phyloP scores from a whole-genome alignment of 192 early-diverging fungal species.

The Paraglomus brasilianum region DNA sequence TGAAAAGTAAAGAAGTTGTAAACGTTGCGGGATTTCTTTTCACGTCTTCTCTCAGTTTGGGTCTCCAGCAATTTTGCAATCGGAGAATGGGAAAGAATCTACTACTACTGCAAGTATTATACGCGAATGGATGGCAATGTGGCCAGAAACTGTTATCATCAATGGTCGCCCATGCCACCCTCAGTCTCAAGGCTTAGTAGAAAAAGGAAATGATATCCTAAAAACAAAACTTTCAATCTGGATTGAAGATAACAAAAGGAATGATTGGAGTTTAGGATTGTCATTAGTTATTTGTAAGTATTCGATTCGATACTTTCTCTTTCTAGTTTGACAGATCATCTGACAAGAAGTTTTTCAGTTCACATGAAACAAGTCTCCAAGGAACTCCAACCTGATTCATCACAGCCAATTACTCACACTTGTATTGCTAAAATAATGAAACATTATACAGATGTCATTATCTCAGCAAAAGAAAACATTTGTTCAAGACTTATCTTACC shows the following conservation, averaged over 20 bases:
- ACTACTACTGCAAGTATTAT: not conserved
- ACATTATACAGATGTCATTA: too few relatives aligned
- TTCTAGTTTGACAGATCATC: too few relatives aligned
- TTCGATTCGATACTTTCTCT: too few relatives aligned
- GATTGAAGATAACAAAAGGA: not conserved
- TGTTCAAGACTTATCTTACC: too few relatives aligned
- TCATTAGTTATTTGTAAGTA: constrained; percentile 9
- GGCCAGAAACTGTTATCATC: constrained; percentile 7
- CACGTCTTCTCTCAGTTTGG: not conserved
- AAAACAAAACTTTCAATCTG: not conserved
- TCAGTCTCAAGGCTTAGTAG: not conserved
- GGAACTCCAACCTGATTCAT: too few relatives aligned
- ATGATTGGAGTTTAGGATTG: constrained; percentile 5
- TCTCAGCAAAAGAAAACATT: too few relatives aligned
- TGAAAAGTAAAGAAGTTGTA: not conserved
- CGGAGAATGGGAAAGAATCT: not conserved
- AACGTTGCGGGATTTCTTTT: constrained; percentile 4
- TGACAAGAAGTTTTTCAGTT: too few relatives aligned
- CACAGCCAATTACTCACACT: too few relatives aligned
- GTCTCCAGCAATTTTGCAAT: constrained; percentile 4
- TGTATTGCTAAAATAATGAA: too few relatives aligned
- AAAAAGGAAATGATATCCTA: constrained; percentile 1
- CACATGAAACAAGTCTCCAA: too few relatives aligned
- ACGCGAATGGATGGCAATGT: not conserved
- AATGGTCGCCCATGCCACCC: not conserved